These are phyloP conservation scores for Torulaspora pretoriensis DNA, from an alignment of 1,139 yeast genomes.

Conservation along the genomic window DNA sequence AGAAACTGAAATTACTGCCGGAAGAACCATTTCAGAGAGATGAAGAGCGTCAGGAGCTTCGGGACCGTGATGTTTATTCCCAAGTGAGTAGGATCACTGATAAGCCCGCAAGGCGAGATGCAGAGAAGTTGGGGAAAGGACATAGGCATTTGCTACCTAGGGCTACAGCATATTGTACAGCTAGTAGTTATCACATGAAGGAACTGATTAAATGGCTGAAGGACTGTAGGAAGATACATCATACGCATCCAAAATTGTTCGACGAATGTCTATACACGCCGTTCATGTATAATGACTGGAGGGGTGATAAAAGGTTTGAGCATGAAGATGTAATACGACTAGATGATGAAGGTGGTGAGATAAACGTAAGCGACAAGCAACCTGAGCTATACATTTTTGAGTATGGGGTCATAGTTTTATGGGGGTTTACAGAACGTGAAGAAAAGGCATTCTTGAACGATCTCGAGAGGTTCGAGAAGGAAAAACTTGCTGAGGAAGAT, in stretches of 20 bases:
- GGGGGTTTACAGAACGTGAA: conserved; percentile 88
- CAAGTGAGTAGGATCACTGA: conserved; percentile 84
- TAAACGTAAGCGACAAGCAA: conserved; percentile 66
- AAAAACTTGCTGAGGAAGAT: conserved; percentile 84
- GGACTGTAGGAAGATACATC: conserved; percentile 68
- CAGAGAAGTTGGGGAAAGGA: conserved; percentile 85
- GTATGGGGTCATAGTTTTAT: conserved; percentile 89
- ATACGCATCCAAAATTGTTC: conserved; percentile 78
- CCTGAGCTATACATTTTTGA: conserved; percentile 86
- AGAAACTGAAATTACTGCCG: conserved; percentile 79
- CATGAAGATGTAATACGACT: conserved; percentile 54
- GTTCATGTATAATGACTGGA: conserved; percentile 76
- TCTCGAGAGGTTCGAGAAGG: conserved; percentile 82
- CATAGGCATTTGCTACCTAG: conserved; percentile 81
- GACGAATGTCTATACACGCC: conserved; percentile 95
- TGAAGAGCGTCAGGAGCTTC: conserved; percentile 39
- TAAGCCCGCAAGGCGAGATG: conserved; percentile 89
- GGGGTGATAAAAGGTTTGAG: conserved; percentile 47
- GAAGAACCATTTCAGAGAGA: conserved; percentile 54
- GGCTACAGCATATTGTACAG: conserved; percentile 93
- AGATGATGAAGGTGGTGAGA: conserved; percentile 94
- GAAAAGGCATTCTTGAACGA: conserved; percentile 80
- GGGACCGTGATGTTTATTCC: conserved; percentile 61
- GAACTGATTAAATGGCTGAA: conserved; percentile 82
- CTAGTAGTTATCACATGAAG: conserved; percentile 85